A percentile compares a stretch with the other conserved stretches of the same genome.
These are phyloP conservation scores for Epichloe elymi DNA, from an alignment of 2,329 filamentous ascomycete species.

Conservation along the genomic window DNA sequence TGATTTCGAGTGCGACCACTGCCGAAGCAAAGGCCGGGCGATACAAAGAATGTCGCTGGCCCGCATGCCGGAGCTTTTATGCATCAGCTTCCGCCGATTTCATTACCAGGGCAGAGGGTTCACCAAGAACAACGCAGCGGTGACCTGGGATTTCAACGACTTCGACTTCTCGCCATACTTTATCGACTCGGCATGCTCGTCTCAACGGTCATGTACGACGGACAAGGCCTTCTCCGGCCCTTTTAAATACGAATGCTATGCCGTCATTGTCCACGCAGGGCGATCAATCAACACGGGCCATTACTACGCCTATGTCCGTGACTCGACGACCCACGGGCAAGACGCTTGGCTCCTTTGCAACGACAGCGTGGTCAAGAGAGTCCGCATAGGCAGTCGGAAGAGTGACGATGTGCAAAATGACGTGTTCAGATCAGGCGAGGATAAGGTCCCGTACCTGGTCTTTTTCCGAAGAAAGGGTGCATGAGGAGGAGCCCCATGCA, in stretches of 20 bases:
- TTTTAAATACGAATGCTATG: constrained; percentile 75
- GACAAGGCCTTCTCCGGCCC: constrained; percentile 36
- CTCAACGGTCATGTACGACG: constrained; percentile 13
- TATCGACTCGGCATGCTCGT: constrained; percentile 15
- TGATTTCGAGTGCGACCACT: constrained; percentile 62
- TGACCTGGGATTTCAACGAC: constrained; percentile 65
- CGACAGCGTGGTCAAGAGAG: constrained; percentile 27
- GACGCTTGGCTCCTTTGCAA: constrained; percentile 37
- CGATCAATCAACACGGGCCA: constrained; percentile 58
- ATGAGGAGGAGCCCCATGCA: background rate
- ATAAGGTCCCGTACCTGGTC: constrained; percentile 32
- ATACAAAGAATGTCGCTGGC: constrained; percentile 62
- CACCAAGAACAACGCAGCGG: constrained; percentile 55
- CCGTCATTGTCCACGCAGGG: constrained; percentile 67
- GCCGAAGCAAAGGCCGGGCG: constrained; percentile 53
- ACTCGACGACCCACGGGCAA: constrained; percentile 32
- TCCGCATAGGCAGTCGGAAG: constrained; percentile 27
- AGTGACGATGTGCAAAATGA: constrained; percentile 22
- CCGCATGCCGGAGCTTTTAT: constrained; percentile 65
- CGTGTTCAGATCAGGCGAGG: constrained; percentile 25
- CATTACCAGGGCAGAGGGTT: constrained; percentile 24
- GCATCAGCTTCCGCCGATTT: constrained; percentile 59
- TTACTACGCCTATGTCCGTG: constrained; percentile 60
- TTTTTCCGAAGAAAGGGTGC: constrained; percentile 29
- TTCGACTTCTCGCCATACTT: constrained; percentile 41